Conservation (phyloP, 495 filamentous ascomycete species). For the Talaromyces stipitatus region DNA sequence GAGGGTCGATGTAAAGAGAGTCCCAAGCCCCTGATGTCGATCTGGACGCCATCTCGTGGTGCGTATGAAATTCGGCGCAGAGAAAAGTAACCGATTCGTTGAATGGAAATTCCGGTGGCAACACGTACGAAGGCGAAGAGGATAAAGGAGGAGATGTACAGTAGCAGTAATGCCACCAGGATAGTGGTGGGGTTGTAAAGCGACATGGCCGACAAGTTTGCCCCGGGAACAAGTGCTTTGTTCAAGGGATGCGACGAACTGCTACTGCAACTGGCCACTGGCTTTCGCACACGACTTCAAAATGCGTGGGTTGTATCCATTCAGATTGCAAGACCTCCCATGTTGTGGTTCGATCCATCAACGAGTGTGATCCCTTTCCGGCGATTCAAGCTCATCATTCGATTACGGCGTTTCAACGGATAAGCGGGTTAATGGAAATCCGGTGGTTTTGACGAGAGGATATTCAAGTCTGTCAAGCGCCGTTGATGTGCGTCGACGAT, state of each 20-base stretch:
- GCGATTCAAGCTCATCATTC: background rate
- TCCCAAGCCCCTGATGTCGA: conserved; percentile 85
- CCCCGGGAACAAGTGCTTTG: background rate
- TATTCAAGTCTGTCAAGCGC: background rate
- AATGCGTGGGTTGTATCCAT: background rate
- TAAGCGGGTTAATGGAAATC: background rate
- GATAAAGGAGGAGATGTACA: conserved; percentile 87
- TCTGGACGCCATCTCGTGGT: conserved; percentile 73
- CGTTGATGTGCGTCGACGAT: background rate
- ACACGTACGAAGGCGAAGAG: conserved; percentile 90
- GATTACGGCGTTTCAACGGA: background rate
- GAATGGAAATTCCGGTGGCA: conserved; percentile 89
- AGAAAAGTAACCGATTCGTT: conserved; percentile 86
- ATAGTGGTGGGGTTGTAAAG: conserved; percentile 68
- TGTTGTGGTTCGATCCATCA: background rate
- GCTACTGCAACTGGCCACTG: background rate
- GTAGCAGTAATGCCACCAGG: conserved; percentile 71
- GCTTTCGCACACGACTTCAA: background rate
- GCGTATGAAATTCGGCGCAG: conserved; percentile 83
- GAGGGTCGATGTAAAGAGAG: conserved; percentile 85
- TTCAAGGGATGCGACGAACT: background rate
- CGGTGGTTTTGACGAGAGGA: background rate
- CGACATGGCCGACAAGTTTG: conserved; percentile 31
- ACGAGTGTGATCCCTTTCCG: background rate
- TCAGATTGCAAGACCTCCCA: background rate